phyloP scores from a whole-genome alignment of 129 eudicot genomes.

The Pittosporum tobira region DNA sequence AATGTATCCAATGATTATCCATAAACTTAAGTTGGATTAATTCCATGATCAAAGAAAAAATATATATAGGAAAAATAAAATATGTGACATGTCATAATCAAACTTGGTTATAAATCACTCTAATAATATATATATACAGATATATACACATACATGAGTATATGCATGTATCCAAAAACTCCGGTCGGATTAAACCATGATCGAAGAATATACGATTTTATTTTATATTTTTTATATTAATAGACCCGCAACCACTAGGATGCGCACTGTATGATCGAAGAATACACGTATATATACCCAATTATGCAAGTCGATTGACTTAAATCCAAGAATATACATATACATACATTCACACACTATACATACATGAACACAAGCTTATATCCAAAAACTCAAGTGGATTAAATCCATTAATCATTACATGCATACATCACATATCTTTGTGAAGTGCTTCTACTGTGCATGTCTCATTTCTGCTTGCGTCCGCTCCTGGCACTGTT shows the following conservation, averaged over 20 bases:
- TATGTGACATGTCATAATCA: background rate
- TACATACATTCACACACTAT: background rate
- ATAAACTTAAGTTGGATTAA: background rate
- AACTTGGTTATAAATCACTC: too few relatives aligned
- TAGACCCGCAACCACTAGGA: too few relatives aligned
- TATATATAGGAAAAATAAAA: slow-evolving; percentile 12
- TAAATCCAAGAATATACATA: background rate
- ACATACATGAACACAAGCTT: too few relatives aligned
- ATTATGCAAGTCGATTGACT: too few relatives aligned
- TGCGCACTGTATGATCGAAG: too few relatives aligned
- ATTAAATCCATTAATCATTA: slow-evolving; percentile 31
- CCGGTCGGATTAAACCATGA: too few relatives aligned
- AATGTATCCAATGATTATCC: slow-evolving; percentile 26
- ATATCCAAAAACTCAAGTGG: too few relatives aligned
- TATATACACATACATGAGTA: slow-evolving; percentile 12
- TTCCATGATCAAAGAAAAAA: slow-evolving; percentile 11
- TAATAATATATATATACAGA: background rate
- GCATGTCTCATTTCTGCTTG: slow-evolving; percentile 20
- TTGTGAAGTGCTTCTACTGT: slow-evolving; percentile 30
- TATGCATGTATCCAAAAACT: too few relatives aligned
- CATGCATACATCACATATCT: slow-evolving; percentile 39
- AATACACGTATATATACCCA: too few relatives aligned
- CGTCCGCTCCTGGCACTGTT: slow-evolving; percentile 38
- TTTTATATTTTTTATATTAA: too few relatives aligned
- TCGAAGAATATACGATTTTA: background rate